Base-by-base conservation (phyloP, 2,329 filamentous ascomycete species). In the Diaporthe sp. region DNA sequence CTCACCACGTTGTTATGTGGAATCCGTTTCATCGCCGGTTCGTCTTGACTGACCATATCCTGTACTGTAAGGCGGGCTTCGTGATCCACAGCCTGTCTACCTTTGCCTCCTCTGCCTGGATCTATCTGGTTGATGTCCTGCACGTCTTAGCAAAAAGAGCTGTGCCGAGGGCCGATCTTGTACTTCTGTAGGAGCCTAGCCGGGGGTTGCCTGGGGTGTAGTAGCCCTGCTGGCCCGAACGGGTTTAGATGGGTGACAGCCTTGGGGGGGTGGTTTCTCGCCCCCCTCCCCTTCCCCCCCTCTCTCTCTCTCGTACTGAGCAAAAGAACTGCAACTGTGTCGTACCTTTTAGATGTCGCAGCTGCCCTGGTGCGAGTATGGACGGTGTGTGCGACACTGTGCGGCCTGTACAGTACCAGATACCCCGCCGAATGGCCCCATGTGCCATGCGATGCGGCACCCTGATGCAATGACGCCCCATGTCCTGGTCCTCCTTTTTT, bases 371-470 rank as follows among this genome's bases (percentile, higher is more conserved):
- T 72, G 31, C 44, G 70, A 53, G 57, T 51, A 61, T 22, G 15
- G 28, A 34, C 53, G 25, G 31, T 53, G 44, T 31, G 57, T 51
- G 25, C 42, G 22, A 53, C 67, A 72, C 57, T 59, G 58, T 72
- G 31, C 28, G 49, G 3, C 31, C 49, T 19, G 39, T 46, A 44
- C 31, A 53, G 44, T 74, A 67, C 53, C 34, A 51, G 19, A 67
- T 57, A 62, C 59, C 61, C 65, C 65, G 65, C 65, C 46, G 34
- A 22, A 49, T 55, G 70, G 70, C 49, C 74, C 74, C 62, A 73
- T 72, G 74, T 75, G 59, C 74, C 31, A 72, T 75, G 74, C 69
- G 65, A 68, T 68, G 65, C 65, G 65, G 65, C 65, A 51, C 65
- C 65, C 65, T 46, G 51, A 69, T 69, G 62, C 51, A 69, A 70